Evolutionary conservation across 345 rosid species (phyloP), one percentile per base, ranked within the genome.

Genomic region (Pistacia atlantica): DNA sequence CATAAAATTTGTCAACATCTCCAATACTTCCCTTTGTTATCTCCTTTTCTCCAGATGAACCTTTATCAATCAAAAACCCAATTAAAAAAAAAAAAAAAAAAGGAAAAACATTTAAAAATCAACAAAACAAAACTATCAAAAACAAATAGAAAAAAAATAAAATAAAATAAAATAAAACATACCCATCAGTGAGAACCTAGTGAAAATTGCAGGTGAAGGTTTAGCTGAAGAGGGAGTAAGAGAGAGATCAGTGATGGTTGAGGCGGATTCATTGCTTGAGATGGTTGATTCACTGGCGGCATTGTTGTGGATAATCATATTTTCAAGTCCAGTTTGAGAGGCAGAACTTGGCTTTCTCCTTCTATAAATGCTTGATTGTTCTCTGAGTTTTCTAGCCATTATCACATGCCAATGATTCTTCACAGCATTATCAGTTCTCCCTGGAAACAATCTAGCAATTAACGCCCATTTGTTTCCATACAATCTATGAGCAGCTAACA

Each of bases 331-430:
- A 42, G 46, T 5, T 48, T 33, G 83, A 55, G 71, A 65, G 55
- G 37, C 28, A 67, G 84, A 65, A 71, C 80, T 22, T 11, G 84
- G 85, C 77, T 83, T 91, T 65, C 90, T 85, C 69, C 86, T 82
- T 69, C 86, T 76, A 71, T 76, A 84, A 74, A 82, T 63, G 82
- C 77, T 80, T 63, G 92, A 88, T 65, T 83, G 92, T 77, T 93
- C 94, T 72, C 98, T 88, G 35, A 88, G 87, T 81, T 85, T 89
- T 78, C 99, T 91, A 2, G 99, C 98, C 93, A 89, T 90, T 69
- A 95, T 90, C 63, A 95, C 99, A 75, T 95, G 98, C 98, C 99
- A 93, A 72, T 95, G 99, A 76, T 95, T 95, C 84, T 93, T 95
- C 45, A 95, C 97, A 1, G 98, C 97, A 81, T 95, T 95, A 78